Evolutionary conservation across 2,329 filamentous ascomycete genomes (phyloP).

Genomic region (Plectosphaerella plurivora): DNA sequence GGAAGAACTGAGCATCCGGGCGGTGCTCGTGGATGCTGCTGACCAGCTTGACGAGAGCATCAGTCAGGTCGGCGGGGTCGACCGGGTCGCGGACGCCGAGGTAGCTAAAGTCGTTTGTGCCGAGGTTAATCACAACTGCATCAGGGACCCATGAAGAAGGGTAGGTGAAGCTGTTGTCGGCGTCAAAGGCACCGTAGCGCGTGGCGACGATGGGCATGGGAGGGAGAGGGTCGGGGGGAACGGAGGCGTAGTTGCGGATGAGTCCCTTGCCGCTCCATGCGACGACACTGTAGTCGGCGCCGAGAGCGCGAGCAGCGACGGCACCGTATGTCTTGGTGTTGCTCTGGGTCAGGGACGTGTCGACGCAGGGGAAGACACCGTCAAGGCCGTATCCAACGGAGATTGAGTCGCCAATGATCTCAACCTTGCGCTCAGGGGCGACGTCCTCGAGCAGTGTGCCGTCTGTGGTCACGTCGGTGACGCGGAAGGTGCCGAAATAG

Average conservation of each 20-base stretch:
- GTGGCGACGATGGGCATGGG: conserved; percentile 35
- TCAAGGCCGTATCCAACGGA: conserved; percentile 38
- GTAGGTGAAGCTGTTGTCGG: conserved; percentile 30
- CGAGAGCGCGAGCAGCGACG: conserved; percentile 31
- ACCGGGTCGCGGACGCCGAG: conserved; percentile 21
- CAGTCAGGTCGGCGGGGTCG: conserved; percentile 18
- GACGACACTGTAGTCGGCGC: conserved; percentile 35
- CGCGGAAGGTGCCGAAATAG: conserved; percentile 18
- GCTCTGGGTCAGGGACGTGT: conserved; percentile 31
- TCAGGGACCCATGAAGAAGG: conserved; percentile 20
- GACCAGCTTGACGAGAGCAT: conserved; percentile 25
- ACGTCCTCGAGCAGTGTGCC: conserved; percentile 17
- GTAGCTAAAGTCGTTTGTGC: conserved; percentile 38
- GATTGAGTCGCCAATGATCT: conserved; percentile 40
- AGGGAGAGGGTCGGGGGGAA: conserved; percentile 22
- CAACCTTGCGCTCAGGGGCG: conserved; percentile 28
- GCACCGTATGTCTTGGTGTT: conserved; percentile 37
- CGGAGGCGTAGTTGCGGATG: conserved; percentile 29
- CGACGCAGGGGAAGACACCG: conserved; percentile 31
- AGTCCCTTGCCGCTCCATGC: conserved; percentile 40
- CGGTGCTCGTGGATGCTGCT: conserved; percentile 27
- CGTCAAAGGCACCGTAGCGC: conserved; percentile 35
- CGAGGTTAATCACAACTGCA: conserved; percentile 37
- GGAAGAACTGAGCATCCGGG: conserved; percentile 29
- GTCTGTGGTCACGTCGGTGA: conserved; percentile 15